Evolutionary conservation across 129 eudicot species (phyloP), one percentile per base, ranked within the genome.

Genomic region (Artemisia annua): DNA sequence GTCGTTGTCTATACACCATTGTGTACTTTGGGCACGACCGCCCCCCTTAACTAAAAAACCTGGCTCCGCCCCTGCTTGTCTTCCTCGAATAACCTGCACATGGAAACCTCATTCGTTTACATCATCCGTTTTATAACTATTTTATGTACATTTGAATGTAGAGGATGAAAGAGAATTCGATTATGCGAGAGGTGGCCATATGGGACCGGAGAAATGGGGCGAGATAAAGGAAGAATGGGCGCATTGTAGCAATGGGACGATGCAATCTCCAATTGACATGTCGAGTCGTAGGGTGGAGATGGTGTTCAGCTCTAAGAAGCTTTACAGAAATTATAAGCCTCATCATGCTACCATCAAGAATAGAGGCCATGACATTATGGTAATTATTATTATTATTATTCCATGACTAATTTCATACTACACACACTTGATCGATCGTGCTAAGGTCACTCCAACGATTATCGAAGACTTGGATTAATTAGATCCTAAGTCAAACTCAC

Each of bases 261-360:
- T 86, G 83, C 96, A 89, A 28, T 87, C 91, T 48, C 91, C 91
- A 14, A 79, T 87, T n/a, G 88, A 87, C 73, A 51, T 87, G 78
- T 72, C 87, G 30, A 77, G 74, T 70, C 71, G 49, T 2, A 75
- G 86, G 48, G 83, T 79, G 50, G 75, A 73, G 48, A 20, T 39
- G 68, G 71, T 81, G 58, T 74, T 64, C 35, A 72, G 9, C 15
- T 53, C 81, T 9, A 73, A 70, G 56, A 44, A 60, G 75, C 69
- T 86, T 0, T 46, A 46, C 13, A 78, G 50, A 53, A 63, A 30
- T 67, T 87, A 87, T 66, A 79, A 75, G 71, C 74, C 81, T 66
- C 30, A 56, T 51, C 72, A 81, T 69, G 82, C 91, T 28, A 84
- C 80, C 46, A 11, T 87, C 60, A 16, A 46, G 15, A 87, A 87